Base-by-base conservation (phyloP, 2,329 filamentous ascomycete genomes). In the Exserohilum turcica region DNA sequence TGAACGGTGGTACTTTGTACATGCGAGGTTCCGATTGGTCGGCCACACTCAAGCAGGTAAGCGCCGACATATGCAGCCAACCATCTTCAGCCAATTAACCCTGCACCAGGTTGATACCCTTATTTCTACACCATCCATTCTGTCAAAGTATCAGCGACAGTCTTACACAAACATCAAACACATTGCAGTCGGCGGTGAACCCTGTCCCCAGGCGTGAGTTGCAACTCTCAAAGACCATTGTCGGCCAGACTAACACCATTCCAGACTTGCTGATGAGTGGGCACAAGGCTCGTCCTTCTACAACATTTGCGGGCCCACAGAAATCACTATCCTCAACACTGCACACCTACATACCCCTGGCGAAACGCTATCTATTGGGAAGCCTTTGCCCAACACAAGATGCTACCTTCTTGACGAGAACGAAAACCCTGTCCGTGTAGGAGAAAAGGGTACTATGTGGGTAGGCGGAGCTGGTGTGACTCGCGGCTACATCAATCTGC, bases 241-340 rank as follows among this genome's bases (percentile, higher is more conserved):
- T 21, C 10, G 9, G 3, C 10, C 1, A 15, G 15, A 28, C 37
- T 49, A 61, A 10, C 58, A 15, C 7, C 29, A n/a, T 7, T 7
- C 5, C 19, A 74, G 74, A 28, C 73, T 86, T n/a, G 82, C 82
- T 7, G 82, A 85, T 55, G 71, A 80, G 37, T 85, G 83, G 83
- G 79, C 81, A 8, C 71, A 75, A 3, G 68, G 78, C 75, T 53
- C 60, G 15, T 48, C 40, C 40, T 71, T 66, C 45, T 70, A 68
- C 76, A 85, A 85, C 68, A 81, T 81, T 59, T 86, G 83, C 61
- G 84, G 84, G 1, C 83, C 83, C 1, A 85, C 83, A 0, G 84
- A 86, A 64, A 81, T 82, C 15, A 85, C 81, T 1, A 84, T 86
- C 47, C 77, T 85, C 48, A 85, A 86, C 66, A 82, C 83, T 4